phyloP scores from a whole-genome alignment of 2,329 filamentous ascomycete genomes.

The Dothidotthia symphoricarpi region DNA sequence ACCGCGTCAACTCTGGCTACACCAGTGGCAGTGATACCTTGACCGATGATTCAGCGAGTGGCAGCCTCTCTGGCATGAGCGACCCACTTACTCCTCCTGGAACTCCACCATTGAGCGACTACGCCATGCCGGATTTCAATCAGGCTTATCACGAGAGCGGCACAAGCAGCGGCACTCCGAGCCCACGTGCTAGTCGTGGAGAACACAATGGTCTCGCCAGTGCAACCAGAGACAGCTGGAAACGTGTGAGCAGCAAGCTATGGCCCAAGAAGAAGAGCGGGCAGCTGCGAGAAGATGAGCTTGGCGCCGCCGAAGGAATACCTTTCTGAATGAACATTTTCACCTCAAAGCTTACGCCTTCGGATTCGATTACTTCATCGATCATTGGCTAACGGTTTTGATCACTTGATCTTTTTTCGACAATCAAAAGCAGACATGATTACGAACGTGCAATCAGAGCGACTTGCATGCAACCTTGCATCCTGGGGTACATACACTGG shows the following conservation, averaged over 20 bases:
- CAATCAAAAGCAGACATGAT: constrained; percentile 29
- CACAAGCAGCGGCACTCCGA: constrained; percentile 37
- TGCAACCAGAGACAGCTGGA: constrained; percentile 42
- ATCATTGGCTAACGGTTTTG: neutral
- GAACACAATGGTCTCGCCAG: constrained; percentile 40
- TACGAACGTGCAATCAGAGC: constrained; percentile 35
- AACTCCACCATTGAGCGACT: constrained; percentile 64
- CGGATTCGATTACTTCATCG: constrained; percentile 2
- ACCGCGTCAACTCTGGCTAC: constrained; percentile 34
- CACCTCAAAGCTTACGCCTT: constrained; percentile 7
- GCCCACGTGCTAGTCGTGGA: constrained; percentile 38
- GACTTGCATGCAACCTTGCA: constrained; percentile 34
- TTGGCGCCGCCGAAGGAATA: constrained; percentile 38
- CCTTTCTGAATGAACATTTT: constrained; percentile 24
- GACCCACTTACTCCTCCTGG: constrained; percentile 75
- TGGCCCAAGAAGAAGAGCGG: constrained; percentile 43
- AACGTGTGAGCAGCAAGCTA: constrained; percentile 44
- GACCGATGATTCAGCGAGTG: constrained; percentile 64
- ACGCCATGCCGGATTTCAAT: constrained; percentile 48
- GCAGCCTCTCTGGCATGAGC: constrained; percentile 47
- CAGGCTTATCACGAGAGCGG: constrained; percentile 38
- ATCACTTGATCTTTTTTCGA: constrained; percentile 2
- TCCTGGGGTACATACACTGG: constrained; percentile 38
- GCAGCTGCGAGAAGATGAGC: constrained; percentile 38
- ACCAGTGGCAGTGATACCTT: constrained; percentile 48